Percentiles rank a stretch among this genome's conserved stretches.
These are phyloP conservation scores for Mycena sanguinolenta DNA, from an alignment of 768 basidiomycete genomes.

Conservation along the genomic window DNA sequence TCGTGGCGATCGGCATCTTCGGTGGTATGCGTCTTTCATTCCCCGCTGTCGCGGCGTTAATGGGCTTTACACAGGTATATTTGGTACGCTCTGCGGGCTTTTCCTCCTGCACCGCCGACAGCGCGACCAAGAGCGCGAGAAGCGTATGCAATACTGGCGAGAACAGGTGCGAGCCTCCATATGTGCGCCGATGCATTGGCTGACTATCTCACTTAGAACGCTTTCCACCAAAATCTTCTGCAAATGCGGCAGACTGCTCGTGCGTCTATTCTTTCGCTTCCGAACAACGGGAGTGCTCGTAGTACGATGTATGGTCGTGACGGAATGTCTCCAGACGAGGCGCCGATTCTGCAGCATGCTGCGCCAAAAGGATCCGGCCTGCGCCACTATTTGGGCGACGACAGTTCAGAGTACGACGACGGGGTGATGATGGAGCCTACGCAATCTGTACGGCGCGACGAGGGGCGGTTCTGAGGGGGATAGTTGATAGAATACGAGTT, in stretches of 20 bases:
- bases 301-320: constrained; percentile 64
- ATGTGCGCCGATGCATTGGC: not conserved
- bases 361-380: constrained; percentile 68
- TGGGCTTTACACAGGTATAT: constrained; percentile 68
- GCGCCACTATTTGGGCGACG: constrained; percentile 65
- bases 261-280: constrained; percentile 72
- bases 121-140: constrained; percentile 83
- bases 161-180: constrained; percentile 71
- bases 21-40: constrained; percentile 63
- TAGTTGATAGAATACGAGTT: constrained; percentile 1
- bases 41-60: not conserved
- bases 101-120: constrained; percentile 80
- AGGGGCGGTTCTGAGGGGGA: constrained; percentile 32
- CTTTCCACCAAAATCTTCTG: constrained; percentile 84
- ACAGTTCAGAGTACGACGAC: constrained; percentile 65
- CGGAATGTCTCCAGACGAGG: constrained; percentile 66
- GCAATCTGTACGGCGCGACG: constrained; percentile 47
- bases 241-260: constrained; percentile 85
- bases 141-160: constrained; percentile 90
- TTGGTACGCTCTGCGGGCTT: constrained; percentile 75
- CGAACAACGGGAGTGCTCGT: constrained; percentile 59
- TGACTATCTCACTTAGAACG: constrained; percentile 59
- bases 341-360: constrained; percentile 65
- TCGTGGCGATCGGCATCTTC: constrained; percentile 80
- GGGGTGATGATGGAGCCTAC: constrained; percentile 59